Evolutionary conservation across 73 alveolate genomes (phyloP).

Genomic region (Tetrahymena elliotti): DNA sequence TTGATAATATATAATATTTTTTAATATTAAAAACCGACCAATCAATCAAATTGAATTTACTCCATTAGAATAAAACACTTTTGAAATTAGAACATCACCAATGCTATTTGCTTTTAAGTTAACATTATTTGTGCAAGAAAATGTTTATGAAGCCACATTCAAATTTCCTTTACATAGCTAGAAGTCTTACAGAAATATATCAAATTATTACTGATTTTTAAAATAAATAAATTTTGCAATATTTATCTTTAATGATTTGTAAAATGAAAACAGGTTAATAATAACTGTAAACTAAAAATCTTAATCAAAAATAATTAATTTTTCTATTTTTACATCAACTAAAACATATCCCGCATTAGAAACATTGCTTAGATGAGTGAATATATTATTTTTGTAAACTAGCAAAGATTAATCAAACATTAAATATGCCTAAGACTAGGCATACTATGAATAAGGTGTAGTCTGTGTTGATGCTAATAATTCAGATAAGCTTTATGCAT

Average conservation of each 20-base stretch:
- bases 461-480: background rate
- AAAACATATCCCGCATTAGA: background rate
- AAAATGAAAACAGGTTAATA: too few species aligned
- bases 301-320: too few species aligned
- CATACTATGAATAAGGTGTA: background rate
- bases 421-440: background rate
- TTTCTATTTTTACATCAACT: background rate
- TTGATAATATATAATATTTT: too few species aligned
- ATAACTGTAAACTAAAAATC: background rate
- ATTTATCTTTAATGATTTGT: too few species aligned
- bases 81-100: background rate
- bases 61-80: background rate
- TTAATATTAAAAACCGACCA: too few species aligned
- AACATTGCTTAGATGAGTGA: background rate
- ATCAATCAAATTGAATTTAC: background rate
- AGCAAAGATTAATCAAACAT: background rate
- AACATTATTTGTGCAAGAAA: background rate
- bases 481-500: background rate
- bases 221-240: background rate
- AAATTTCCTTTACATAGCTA: background rate
- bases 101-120: background rate
- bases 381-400: background rate
- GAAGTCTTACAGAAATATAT: background rate
- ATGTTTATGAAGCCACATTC: background rate
- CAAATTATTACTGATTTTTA: background rate